These are phyloP conservation scores for Talaromyces piceae DNA, from an alignment of 2,329 filamentous ascomycete species.

Conservation along the genomic window DNA sequence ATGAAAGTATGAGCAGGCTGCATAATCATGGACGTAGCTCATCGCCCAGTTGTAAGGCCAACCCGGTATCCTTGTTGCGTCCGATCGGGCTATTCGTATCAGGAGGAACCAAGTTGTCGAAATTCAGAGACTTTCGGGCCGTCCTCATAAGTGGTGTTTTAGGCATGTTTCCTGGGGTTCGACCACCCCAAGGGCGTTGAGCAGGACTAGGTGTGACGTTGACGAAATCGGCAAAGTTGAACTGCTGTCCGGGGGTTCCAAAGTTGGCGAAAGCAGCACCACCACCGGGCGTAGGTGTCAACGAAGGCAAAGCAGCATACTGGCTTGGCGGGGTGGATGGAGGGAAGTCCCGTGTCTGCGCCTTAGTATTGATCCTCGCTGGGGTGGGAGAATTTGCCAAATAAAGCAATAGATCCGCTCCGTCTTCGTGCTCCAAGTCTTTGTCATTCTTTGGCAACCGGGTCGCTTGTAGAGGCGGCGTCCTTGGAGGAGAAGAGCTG, in stretches of 20 bases:
- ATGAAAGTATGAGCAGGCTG: background rate
- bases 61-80: constrained; percentile 41
- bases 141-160: constrained; percentile 69
- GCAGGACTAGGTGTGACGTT: constrained; percentile 95
- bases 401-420: constrained; percentile 72
- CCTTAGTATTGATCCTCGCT: constrained; percentile 50
- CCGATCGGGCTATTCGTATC: constrained; percentile 38
- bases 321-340: constrained; percentile 71
- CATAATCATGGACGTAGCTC: constrained; percentile 47
- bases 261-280: constrained; percentile 66
- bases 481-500: constrained; percentile 75
- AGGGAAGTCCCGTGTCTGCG: constrained; percentile 45
- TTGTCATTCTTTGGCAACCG: constrained; percentile 45
- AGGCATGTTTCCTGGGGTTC: constrained; percentile 45
- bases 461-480: constrained; percentile 59
- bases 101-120: constrained; percentile 64
- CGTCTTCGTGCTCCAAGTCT: constrained; percentile 62
- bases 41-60: constrained; percentile 61
- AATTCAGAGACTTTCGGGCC: constrained; percentile 70
- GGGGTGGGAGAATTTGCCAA: constrained; percentile 88
- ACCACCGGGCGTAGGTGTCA: constrained; percentile 55
- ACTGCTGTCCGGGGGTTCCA: constrained; percentile 72
- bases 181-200: constrained; percentile 66
- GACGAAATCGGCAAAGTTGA: constrained; percentile 95
- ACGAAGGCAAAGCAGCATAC: constrained; percentile 43